Evolutionary conservation across 352 stramenopile species (phyloP), one percentile per base, ranked within the genome.

Genomic region (Saprolegnia diclina): DNA sequence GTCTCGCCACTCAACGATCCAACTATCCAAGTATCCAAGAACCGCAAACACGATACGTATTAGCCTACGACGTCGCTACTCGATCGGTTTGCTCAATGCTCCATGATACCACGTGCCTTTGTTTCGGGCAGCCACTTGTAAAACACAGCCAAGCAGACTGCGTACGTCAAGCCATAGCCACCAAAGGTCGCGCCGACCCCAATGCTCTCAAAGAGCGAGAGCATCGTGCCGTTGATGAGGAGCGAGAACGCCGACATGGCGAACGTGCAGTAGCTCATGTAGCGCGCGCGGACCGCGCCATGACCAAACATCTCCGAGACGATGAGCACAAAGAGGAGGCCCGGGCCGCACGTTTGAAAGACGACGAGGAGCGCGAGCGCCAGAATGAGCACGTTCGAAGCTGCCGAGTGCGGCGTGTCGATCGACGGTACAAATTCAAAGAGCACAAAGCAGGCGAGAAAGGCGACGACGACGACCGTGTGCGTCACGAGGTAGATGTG

Each of bases 191-290:
- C 71, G 21, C 80, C 75, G 0, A 81, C 89, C 29, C 87, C 83
- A 11, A 91, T 68, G 52, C 69, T 73, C 68, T 91, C 77, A 52
- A 94, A 94, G 16, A 92, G 73, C 45, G 83, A 80, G 16, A 94
- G 77, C 77, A 94, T 74, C 52, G 84, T 82, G 48, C 87, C 87
- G 68, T 94, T 94, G 40, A 92, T 79, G 53, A 92, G 75, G 61
- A 92, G 74, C 61, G 87, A 92, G 56, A 92, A 85, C 57, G 91
- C 78, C 57, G 86, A 94, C 86, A 94, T 94, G 45, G 84, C 73
- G 71, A 94, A 94, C 45, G 86, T 94, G 71, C 86, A 94, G 76
- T 91, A 92, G 78, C 86, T 92, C 84, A 92, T 94, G 79, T 90
- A 92, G 22, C 77, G 73, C 29, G 86, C 86, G 21, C 86, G 86